These are phyloP conservation scores for Paraglomus brasilianum DNA, from an alignment of 192 early-diverging fungal genomes.

Conservation along the genomic window DNA sequence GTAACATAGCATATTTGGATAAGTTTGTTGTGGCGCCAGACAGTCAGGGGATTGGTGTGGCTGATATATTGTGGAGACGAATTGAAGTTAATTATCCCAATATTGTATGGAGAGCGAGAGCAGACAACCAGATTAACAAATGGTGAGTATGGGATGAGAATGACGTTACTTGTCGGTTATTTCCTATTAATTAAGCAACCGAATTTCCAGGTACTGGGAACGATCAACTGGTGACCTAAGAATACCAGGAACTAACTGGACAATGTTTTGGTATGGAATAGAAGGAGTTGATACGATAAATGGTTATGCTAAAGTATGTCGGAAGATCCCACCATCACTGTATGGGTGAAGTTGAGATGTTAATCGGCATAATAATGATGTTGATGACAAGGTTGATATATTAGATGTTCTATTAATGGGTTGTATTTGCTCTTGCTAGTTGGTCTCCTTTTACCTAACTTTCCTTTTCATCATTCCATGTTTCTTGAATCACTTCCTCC, in stretches of 20 bases:
- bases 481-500: no score
- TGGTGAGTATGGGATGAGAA: constrained; percentile 56
- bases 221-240: constrained; percentile 74
- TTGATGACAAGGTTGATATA: no score
- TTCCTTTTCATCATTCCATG: no score
- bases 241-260: constrained; percentile 72
- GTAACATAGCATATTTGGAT: constrained; percentile 69
- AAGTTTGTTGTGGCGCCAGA: constrained; percentile 88
- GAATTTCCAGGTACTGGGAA: constrained; percentile 76
- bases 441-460: no score
- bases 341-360: neutral
- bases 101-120: constrained; percentile 80
- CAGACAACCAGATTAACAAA: constrained; percentile 87
- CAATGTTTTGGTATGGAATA: constrained; percentile 83
- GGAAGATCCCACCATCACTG: constrained; percentile 19
- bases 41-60: constrained; percentile 88
- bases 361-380: no score
- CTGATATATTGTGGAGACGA: constrained; percentile 91
- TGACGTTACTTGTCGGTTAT: neutral
- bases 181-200: neutral
- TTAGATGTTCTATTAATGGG: no score
- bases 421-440: no score
- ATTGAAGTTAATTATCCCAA: constrained; percentile 68
- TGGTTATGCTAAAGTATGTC: neutral
- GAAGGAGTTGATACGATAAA: constrained; percentile 34